Base-by-base conservation (phyloP, 2,329 filamentous ascomycete species). In the Alternaria arbusti region DNA sequence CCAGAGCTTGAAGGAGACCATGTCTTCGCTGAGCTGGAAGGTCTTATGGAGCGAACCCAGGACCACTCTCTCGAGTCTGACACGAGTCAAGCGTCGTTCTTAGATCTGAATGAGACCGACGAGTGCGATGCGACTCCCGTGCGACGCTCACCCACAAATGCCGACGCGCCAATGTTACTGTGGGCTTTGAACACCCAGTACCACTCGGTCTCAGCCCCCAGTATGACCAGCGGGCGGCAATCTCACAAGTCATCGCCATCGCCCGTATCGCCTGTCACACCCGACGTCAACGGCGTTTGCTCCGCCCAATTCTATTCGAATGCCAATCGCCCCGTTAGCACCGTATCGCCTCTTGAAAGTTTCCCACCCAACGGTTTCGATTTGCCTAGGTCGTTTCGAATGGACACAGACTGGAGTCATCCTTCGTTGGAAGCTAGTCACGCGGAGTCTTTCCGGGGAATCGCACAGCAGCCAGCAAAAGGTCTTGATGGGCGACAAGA, bases 181-280 rank as follows among this genome's bases (percentile, higher is more conserved):
- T 32, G 30, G 40, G 25, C 3, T 25, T n/a, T 52, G 7, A n/a
- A 46, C 13, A 59, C 23, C 20, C 23, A 44, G 23, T 12, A 47
- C 10, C 11, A 20, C 15, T 17, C 6, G 13, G 15, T 6, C 20
- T 5, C 40, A 32, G 26, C 8, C 15, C 7, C 61, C 40, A 46
- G 57, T 32, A 52, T 58, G 49, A 45, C 4, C 23, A 54, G 44
- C 7, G n/a, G 32, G 6, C 20, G 26, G 15, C 54, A 55, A 15
- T 66, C 57, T 1, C 23, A 57, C 4, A 36, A 43, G 7, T 50
- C 57, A 4, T 66, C 36, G 36, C 5, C 36, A 2, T 40, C 57
- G 2, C 57, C 64, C 22, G 12, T 64, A 25, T 64, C 61, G 30
- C 54, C 57, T 10, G 25, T 32, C 32, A 64, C 61, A n/a, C 57